Evolutionary conservation across 495 filamentous ascomycete species (phyloP), one percentile per base, ranked within the genome.

Genomic region (Hypoxylon lenormandii): DNA sequence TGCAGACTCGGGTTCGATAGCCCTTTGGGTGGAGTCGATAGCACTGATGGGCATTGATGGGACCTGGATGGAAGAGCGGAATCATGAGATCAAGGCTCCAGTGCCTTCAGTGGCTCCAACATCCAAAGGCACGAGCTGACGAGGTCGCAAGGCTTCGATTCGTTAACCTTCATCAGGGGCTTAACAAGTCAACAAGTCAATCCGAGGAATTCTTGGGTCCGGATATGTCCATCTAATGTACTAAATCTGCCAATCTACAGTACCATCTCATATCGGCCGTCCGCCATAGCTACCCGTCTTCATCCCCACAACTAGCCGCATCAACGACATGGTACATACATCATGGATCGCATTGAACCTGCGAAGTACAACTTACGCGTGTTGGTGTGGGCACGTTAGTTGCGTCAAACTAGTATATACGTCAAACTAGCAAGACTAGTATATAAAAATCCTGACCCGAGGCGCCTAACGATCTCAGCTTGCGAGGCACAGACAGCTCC

Each of bases 21-120:
- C 30, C 10, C 26, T 28, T 28, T 3, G 26, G 26, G 26, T 28
- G 26, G 26, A 28, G 26, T 28, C 26, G 26, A 28, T 28, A 7
- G 26, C 26, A 28, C 7, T 7, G 26, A 28, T 28, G 7, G 26
- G 3, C 26, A 3, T 3, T 7, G 30, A 33, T 33, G 30, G 30
- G 30, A 33, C 30, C 30, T 33, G 30, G 10, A 50, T 48, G 58
- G 57, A 40, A 62, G 46, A 47, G 58, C 59, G 60, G 56, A 60
- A 64, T 69, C 66, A 69, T 69, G 66, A 54, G 66, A 69, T 69
- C 66, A 69, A 60, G 12, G 16, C 18, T 60, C 21, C 28, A 47
- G n/a, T 26, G 37, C 43, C 15, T n/a, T n/a, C n/a, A n/a, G n/a
- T n/a, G n/a, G n/a, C n/a, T n/a, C n/a, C n/a, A n/a, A n/a, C n/a